phyloP scores from a whole-genome alignment of 306 rosid species.

The Ziziphus jujuba region DNA sequence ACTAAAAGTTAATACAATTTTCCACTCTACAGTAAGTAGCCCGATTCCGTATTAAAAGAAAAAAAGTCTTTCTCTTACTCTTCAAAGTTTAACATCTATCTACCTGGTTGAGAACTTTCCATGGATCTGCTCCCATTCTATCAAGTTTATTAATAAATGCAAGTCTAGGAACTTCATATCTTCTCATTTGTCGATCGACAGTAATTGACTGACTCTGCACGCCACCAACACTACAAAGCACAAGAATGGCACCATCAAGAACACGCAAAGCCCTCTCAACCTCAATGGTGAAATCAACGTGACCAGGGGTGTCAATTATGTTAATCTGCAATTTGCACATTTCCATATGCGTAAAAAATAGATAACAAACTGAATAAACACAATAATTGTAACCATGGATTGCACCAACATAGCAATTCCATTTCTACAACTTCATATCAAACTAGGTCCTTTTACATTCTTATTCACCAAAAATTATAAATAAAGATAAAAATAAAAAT shows the following conservation, averaged over 20 bases:
- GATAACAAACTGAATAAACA: neutral
- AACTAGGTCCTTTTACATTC: neutral
- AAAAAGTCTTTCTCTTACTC: conserved; percentile 9
- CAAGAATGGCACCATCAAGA: conserved; percentile 99
- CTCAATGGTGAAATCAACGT: conserved; percentile 96
- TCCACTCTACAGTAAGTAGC: neutral
- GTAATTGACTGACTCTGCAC: conserved; percentile 99
- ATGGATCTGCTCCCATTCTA: conserved; percentile 99
- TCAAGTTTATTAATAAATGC: conserved; percentile 97
- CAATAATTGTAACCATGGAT: too few relatives aligned
- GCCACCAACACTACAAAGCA: conserved; percentile 97
- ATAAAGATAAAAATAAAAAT: too few relatives aligned
- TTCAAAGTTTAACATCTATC: conserved; percentile 6
- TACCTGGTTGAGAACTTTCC: conserved; percentile 97
- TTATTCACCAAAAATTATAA: too few relatives aligned
- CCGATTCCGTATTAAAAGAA: neutral
- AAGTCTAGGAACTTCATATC: conserved; percentile 93
- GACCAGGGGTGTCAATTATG: conserved; percentile 97
- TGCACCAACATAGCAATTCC: neutral
- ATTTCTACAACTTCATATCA: neutral
- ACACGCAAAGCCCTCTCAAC: conserved; percentile 98
- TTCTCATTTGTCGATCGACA: conserved; percentile 96
- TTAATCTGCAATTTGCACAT: conserved; percentile 71
- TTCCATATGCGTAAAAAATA: conserved; percentile 2
- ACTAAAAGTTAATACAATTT: neutral